Evolutionary conservation across 192 early-diverging fungal genomes (phyloP), one percentile per base, ranked within the genome.

Genomic region (Irineochytrium annulatum): DNA sequence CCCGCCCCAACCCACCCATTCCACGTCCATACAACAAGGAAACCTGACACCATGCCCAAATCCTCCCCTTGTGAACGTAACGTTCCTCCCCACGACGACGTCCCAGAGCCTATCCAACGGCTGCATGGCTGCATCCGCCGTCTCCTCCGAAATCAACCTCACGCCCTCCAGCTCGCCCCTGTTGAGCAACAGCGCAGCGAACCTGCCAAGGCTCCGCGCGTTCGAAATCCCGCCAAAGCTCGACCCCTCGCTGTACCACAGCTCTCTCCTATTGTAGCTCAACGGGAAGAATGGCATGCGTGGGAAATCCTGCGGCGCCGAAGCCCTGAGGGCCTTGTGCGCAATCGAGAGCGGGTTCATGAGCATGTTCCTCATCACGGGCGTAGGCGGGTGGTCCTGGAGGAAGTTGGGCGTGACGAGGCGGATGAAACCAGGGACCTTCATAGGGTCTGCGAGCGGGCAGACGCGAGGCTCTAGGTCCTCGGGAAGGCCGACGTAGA

Each of bases 1-100:
- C 1, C 87, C 87, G 2, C 74, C 77, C 86, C 86, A 87, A 17
- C 86, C 84, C 39, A 75, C 35, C 69, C 70, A 78, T 3, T 55
- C 62, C 16, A 54, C 29, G 59, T 56, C 11, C 33, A 33, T 8
- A 13, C 33, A 2, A 11, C 34, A 34, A 32, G 52, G 30, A 16
- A 27, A 49, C 24, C 26, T 49, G 46, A 49, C 46, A 6, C 46
- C 17, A 22, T 49, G 26, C 5, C 46, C 46, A 14, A 14, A 49
- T 6, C 46, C 46, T 5, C 46, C 46, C 46, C 13, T 24, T 24
- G 46, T 46, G 58, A 60, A 68, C 24, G 49, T 55, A 2, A 54
- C 13, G 3, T 53, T 30, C 3, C 22, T 4, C 28, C 35, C 30
- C 19, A 62, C 24, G 11, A 65, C 72, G 24, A 17, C 55, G 26